A percentile compares a stretch with the other conserved stretches of the same genome.
These are phyloP conservation scores for Aristolochia californica DNA, from an alignment of 164 flowering plant species.

Conservation along the genomic window DNA sequence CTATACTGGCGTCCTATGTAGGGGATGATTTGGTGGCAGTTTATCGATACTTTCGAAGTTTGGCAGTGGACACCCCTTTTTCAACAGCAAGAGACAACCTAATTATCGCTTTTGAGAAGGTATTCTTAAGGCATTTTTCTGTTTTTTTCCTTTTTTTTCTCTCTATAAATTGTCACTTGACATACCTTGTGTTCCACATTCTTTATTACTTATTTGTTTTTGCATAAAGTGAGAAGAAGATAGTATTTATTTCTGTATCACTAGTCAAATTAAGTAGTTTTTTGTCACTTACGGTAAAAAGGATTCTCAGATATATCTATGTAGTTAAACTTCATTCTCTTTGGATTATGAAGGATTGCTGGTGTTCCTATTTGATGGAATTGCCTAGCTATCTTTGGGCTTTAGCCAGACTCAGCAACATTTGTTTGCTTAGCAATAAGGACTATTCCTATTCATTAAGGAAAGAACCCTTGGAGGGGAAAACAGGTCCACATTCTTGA, in stretches of 20 bases:
- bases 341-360: too few species aligned
- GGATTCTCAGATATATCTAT: not conserved
- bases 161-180: not conserved
- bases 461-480: too few species aligned
- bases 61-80: slow-evolving; percentile 78
- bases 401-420: too few species aligned
- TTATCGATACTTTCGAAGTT: slow-evolving; percentile 85
- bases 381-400: too few species aligned
- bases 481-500: too few species aligned
- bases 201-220: not conserved
- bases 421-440: too few species aligned
- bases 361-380: too few species aligned
- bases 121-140: too few species aligned
- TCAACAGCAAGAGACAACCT: slow-evolving; percentile 89
- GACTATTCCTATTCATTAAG: too few species aligned
- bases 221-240: not conserved
- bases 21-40: slow-evolving; percentile 76
- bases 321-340: too few species aligned
- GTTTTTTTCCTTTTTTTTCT: not conserved
- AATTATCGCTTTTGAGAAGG: slow-evolving; percentile 97
- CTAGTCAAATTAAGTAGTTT: not conserved
- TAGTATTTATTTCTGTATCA: not conserved
- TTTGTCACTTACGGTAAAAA: not conserved
- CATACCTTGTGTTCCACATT: not conserved
- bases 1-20: slow-evolving; percentile 80